Evolutionary conservation across 1,284 basidiomycete species (phyloP), one percentile per base, ranked within the genome.

Genomic region (Moniliophthora roreri): DNA sequence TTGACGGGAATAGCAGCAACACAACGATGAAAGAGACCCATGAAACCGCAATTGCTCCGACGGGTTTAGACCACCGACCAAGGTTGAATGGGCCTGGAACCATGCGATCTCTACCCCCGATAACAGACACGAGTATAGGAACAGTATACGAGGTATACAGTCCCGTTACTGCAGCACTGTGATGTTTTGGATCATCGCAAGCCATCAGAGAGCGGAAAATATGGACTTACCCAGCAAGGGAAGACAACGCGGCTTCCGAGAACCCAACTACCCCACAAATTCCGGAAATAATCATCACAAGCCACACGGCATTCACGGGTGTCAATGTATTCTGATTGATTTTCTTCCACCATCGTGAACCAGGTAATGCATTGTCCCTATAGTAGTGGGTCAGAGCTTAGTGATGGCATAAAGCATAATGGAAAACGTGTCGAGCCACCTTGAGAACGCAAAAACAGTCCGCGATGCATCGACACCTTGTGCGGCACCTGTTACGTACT

Each of bases 401-500:
- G 21, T 10, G 13, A 8, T 34, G 28, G 9, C 48, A 13, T 16
- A 26, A 7, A 35, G 24, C n/a, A n/a, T 32, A 32, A n/a, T 8
- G 35, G 38, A 51, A 18, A 28, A 15, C 24, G n/a, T 7, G 18
- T 4, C 4, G 18, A 44, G 11, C 13, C 16, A 61, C 62, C 63
- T 54, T 20, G 86, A 83, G 62, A 89, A 89, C 9, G 86, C 86
- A 58, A 87, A 89, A 42, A 87, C 77, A 10, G 87, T 86, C 8
- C 87, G 81, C 36, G 86, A 89, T 15, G 87, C 87, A 63, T 87
- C 86, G 15, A 89, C 83, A 11, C 78, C 80, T 66, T 89, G 85
- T n/a, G 86, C 86, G 15, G 85, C 85, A 7, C 86, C 86, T 0
- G 85, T 87, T 26, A 87, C 85, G 59, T 78, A 87, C 83, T 87